Conservation (phyloP, 2,329 filamentous ascomycete genomes). For the Claviceps humidiphila region DNA sequence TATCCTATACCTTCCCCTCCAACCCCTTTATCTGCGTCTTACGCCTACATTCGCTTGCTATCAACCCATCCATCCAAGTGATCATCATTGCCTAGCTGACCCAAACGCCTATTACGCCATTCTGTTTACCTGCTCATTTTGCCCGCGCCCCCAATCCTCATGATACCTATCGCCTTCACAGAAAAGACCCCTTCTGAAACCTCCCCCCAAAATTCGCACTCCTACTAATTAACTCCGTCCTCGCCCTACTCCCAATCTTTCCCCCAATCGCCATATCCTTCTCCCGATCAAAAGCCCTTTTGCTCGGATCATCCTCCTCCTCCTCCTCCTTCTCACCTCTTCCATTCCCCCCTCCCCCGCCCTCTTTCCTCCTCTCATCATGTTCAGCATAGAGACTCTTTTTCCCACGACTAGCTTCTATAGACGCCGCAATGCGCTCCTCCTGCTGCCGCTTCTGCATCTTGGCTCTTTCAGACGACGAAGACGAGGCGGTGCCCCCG, state of each 20-base stretch:
- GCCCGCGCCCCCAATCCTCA: too few relatives aligned
- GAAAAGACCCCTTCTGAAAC: conserved; percentile 63
- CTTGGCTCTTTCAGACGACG: conserved; percentile 14
- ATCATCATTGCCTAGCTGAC: too few relatives aligned
- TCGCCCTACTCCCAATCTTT: conserved; percentile 58
- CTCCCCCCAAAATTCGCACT: conserved; percentile 70
- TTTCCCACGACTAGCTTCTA: conserved; percentile 40
- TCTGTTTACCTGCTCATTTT: too few relatives aligned
- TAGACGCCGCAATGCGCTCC: conserved; percentile 31
- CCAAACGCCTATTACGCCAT: too few relatives aligned
- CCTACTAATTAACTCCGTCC: conserved; percentile 64
- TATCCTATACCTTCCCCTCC: too few relatives aligned
- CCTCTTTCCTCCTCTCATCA: conserved; percentile 16
- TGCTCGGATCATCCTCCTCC: conserved; percentile 87
- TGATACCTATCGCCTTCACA: conserved; percentile 21
- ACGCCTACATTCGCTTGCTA: too few relatives aligned
- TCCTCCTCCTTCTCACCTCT: conserved; percentile 38
- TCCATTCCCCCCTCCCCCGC: conserved; percentile 34
- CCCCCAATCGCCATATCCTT: conserved; percentile 80
- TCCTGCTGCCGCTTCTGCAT: conserved; percentile 45
- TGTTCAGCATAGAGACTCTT: conserved; percentile 49
- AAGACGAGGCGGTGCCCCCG: conserved; percentile 22
- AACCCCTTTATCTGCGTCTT: too few relatives aligned
- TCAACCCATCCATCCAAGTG: too few relatives aligned
- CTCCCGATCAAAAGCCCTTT: conserved; percentile 75